Conservation (phyloP, 768 basidiomycete genomes). For the Dictyophora rubrovolvata region DNA sequence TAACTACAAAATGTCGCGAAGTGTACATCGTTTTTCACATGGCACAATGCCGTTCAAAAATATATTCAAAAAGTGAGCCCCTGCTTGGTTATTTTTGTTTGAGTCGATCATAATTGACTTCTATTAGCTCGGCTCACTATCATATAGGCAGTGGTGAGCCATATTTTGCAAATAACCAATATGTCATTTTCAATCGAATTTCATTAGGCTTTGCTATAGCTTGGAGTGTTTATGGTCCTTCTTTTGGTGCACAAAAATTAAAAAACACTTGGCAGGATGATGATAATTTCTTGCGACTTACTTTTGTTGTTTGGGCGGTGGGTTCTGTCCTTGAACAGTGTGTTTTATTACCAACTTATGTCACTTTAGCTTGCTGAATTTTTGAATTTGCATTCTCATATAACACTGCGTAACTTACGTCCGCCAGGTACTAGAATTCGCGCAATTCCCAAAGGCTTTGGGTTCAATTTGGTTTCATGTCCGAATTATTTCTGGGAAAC, state of each 20-base stretch:
- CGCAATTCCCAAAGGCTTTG: conserved; percentile 87
- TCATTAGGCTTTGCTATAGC: conserved; percentile 62
- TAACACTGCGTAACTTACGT: conserved; percentile 75
- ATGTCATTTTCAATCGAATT: conserved; percentile 1
- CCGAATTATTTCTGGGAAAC: conserved; percentile 95
- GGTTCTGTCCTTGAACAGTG: conserved; percentile 22
- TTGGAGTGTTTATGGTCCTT: conserved; percentile 71
- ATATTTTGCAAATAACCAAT: background rate
- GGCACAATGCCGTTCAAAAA: conserved; percentile 84
- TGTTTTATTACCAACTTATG: background rate
- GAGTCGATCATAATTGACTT: background rate
- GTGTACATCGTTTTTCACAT: conserved; percentile 91
- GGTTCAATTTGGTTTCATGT: conserved; percentile 76
- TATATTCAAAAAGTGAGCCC: conserved; percentile 78
- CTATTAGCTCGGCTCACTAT: conserved; percentile 75
- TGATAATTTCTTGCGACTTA: conserved; percentile 55
- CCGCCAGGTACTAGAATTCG: conserved; percentile 70
- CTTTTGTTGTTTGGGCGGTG: conserved; percentile 66
- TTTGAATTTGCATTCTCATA: conserved; percentile 76
- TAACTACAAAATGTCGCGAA: conserved; percentile 17
- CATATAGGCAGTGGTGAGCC: conserved; percentile 58
- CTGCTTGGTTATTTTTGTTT: background rate
- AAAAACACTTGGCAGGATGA: conserved; percentile 53
- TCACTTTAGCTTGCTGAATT: conserved; percentile 61
- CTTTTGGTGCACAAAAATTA: conserved; percentile 58